Percentiles rank a stretch among this genome's conserved stretches.
These are phyloP conservation scores for Cyberlindnera suaveolens DNA, from an alignment of 805 yeast species.

Conservation along the genomic window DNA sequence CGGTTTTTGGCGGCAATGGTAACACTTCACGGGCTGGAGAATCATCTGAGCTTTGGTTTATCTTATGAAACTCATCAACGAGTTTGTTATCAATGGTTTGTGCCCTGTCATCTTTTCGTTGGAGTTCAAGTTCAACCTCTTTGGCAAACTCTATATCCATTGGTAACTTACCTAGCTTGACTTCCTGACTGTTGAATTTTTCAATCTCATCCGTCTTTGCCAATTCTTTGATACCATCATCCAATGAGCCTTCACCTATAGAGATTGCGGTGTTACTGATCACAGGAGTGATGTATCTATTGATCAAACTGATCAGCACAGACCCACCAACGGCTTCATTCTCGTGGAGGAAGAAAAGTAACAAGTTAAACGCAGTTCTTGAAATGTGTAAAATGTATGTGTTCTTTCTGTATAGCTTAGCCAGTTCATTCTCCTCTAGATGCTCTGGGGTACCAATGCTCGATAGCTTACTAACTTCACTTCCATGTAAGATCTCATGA, in stretches of 20 bases:
- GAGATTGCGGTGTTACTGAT: conserved; percentile 34
- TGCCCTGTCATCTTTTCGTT: conserved; percentile 67
- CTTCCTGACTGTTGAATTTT: conserved; percentile 61
- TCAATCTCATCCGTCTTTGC: conserved; percentile 40
- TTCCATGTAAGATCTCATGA: conserved; percentile 68
- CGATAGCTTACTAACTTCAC: conserved; percentile 65
- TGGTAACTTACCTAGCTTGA: conserved; percentile 80
- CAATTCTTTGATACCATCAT: conserved; percentile 29
- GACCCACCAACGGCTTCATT: conserved; percentile 92
- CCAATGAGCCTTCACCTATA: conserved; percentile 32
- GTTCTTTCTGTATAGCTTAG: conserved; percentile 65
- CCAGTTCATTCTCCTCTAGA: conserved; percentile 73
- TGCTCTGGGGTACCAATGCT: conserved; percentile 79
- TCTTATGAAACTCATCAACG: conserved; percentile 59
- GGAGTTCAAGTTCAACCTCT: conserved; percentile 80
- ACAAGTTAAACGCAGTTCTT: conserved; percentile 75
- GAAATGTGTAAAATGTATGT: conserved; percentile 74
- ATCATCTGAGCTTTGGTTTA: conserved; percentile 35
- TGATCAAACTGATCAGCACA: conserved; percentile 75
- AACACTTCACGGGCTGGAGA: conserved; percentile 69
- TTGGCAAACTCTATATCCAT: conserved; percentile 77
- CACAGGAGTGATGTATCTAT: conserved; percentile 64
- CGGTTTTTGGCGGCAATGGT: conserved; percentile 83
- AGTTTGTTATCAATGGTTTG: conserved; percentile 36
- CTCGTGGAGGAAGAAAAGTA: conserved; percentile 83